phyloP scores from a whole-genome alignment of 2,329 filamentous ascomycete genomes.

The Neofusicoccum laricinum region DNA sequence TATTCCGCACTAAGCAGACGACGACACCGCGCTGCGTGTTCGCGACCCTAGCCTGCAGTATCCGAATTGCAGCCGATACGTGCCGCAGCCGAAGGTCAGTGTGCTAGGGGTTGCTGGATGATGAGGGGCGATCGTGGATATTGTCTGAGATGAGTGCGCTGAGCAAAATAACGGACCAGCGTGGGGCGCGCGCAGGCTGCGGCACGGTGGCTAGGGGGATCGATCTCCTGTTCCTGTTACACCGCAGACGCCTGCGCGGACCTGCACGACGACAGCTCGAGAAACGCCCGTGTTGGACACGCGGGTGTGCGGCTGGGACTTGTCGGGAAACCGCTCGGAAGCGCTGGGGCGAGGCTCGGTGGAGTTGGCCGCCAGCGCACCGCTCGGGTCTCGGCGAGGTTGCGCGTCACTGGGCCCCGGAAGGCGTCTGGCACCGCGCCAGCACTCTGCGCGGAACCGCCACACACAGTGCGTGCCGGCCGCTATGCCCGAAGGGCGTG shows the following conservation, averaged over 20 bases:
- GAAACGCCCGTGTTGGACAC: not conserved
- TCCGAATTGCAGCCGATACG: not conserved
- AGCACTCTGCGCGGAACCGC: not conserved
- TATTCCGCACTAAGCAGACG: too few relatives aligned
- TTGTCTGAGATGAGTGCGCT: slow-evolving; percentile 5
- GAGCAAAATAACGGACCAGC: slow-evolving; percentile 6
- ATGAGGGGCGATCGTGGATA: slow-evolving; percentile 9
- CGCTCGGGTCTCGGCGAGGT: not conserved
- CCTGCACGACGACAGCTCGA: not conserved
- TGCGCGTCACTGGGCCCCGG: too few relatives aligned
- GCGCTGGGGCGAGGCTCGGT: not conserved
- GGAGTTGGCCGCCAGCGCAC: not conserved
- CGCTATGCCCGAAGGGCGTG: not conserved
- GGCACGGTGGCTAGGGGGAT: not conserved
- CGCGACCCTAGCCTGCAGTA: too few relatives aligned
- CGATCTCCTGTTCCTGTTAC: not conserved
- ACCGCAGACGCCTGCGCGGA: not conserved
- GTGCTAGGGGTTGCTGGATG: not conserved
- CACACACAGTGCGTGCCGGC: not conserved
- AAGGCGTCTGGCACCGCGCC: too few relatives aligned
- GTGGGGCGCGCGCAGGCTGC: not conserved
- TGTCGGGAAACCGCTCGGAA: not conserved
- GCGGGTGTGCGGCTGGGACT: not conserved
- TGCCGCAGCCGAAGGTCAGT: not conserved
- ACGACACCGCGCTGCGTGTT: too few relatives aligned